These are phyloP conservation scores for Thalassiosira mediterranea DNA, from an alignment of 352 stramenopile genomes.

Conservation along the genomic window DNA sequence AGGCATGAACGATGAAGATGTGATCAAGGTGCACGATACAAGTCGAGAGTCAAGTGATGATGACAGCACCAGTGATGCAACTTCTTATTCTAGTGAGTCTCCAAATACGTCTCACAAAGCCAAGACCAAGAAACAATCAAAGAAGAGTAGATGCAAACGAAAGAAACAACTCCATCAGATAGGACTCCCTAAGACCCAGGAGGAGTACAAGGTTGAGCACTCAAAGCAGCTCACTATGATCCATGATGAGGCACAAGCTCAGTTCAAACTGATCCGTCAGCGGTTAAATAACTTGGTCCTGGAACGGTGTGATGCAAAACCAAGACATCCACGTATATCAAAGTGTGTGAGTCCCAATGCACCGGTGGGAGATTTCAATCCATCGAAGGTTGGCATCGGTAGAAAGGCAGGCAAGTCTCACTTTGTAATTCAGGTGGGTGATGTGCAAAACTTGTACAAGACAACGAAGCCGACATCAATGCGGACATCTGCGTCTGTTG, in stretches of 20 bases:
- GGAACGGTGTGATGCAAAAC: conserved; percentile 12
- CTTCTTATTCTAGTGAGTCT: background rate
- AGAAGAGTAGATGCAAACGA: background rate
- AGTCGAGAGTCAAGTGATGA: too few species aligned
- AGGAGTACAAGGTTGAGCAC: conserved; percentile 26
- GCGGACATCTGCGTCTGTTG: background rate
- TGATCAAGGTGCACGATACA: too few species aligned
- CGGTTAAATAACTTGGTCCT: conserved; percentile 13
- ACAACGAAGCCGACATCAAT: conserved; percentile 24
- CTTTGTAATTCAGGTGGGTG: conserved; percentile 21
- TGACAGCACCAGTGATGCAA: too few species aligned
- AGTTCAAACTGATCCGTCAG: conserved; percentile 23
- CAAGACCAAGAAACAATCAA: background rate
- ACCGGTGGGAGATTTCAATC: conserved; percentile 4
- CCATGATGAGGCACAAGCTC: conserved; percentile 19
- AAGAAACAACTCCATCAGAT: background rate
- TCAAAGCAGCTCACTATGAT: conserved; percentile 10
- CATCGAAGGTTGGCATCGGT: background rate
- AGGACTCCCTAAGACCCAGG: background rate
- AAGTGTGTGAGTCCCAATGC: background rate
- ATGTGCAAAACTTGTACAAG: conserved; percentile 34
- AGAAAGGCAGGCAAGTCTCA: conserved; percentile 29
- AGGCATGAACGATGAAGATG: too few species aligned
- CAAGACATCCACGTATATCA: too few species aligned
- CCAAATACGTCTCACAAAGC: too few species aligned